These are phyloP conservation scores for Castanea mollissima DNA, from an alignment of 306 rosid species.

Conservation along the genomic window DNA sequence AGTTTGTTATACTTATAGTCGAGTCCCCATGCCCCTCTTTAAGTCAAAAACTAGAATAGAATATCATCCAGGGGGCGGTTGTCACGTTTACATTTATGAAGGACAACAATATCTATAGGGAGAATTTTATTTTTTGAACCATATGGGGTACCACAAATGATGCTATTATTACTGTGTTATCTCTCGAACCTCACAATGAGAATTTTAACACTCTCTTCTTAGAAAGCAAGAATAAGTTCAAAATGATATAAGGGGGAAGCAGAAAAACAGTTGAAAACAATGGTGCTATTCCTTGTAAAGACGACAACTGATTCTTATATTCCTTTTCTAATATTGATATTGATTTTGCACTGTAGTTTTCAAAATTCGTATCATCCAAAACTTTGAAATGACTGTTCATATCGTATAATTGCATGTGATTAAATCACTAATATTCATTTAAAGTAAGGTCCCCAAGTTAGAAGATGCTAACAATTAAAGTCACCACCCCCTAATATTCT, in stretches of 20 bases:
- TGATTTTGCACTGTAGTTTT: slow-evolving; percentile 41
- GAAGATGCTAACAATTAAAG: slow-evolving; percentile 26
- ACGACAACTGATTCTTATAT: slow-evolving; percentile 49
- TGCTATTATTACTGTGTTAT: too few species aligned
- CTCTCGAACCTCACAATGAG: too few species aligned
- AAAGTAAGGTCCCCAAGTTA: slow-evolving; percentile 9
- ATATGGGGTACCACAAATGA: too few species aligned
- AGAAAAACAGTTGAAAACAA: slow-evolving; percentile 29
- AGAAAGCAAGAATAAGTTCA: slow-evolving; percentile 47
- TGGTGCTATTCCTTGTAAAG: slow-evolving; percentile 39
- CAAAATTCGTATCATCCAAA: slow-evolving; percentile 67
- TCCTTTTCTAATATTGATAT: slow-evolving; percentile 39
- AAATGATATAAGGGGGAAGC: slow-evolving; percentile 31
- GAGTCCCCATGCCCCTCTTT: too few species aligned
- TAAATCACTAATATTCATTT: slow-evolving; percentile 25
- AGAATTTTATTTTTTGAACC: neutral
- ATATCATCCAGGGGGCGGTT: neutral
- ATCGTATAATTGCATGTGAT: slow-evolving; percentile 20
- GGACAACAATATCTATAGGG: slow-evolving; percentile 29
- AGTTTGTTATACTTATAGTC: too few species aligned
- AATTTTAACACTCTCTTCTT: slow-evolving; percentile 9
- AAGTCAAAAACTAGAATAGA: too few species aligned
- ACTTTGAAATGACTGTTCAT: slow-evolving; percentile 51
- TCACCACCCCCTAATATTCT: slow-evolving; percentile 2
- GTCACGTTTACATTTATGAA: slow-evolving; percentile 18